A percentile compares a stretch with the other conserved stretches of the same genome.
phyloP scores from a whole-genome alignment of 768 basidiomycete genomes.

The Boletus coccyginus region DNA sequence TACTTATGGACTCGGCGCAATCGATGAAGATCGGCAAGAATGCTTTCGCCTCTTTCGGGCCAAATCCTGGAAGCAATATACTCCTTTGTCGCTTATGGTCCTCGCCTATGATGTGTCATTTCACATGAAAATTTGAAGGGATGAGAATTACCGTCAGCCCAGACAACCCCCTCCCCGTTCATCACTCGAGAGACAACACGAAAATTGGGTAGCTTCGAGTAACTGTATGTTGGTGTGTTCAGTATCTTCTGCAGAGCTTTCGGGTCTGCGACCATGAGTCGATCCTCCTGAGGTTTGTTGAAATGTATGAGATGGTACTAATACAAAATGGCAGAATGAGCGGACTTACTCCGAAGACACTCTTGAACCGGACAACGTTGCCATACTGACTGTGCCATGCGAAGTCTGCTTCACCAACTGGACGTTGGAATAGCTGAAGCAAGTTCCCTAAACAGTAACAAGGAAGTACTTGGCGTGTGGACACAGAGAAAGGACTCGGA shows the following conservation, averaged over 20 bases:
- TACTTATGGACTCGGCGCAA: slow-evolving; percentile 20
- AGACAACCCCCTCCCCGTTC: slow-evolving; percentile 35
- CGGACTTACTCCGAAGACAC: slow-evolving; percentile 19
- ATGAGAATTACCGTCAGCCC: slow-evolving; percentile 36
- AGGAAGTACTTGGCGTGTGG: slow-evolving; percentile 9
- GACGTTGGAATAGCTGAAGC: slow-evolving; percentile 22
- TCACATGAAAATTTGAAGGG: slow-evolving; percentile 2
- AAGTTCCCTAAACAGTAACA: slow-evolving; percentile 19
- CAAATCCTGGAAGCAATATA: slow-evolving; percentile 55
- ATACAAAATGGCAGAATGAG: neutral
- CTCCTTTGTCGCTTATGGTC: slow-evolving; percentile 52
- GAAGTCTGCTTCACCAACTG: slow-evolving; percentile 28
- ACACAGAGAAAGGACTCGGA: neutral
- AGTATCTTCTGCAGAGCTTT: slow-evolving; percentile 42
- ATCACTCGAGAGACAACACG: slow-evolving; percentile 7
- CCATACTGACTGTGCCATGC: slow-evolving; percentile 31
- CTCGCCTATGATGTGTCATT: slow-evolving; percentile 22
- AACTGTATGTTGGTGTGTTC: slow-evolving; percentile 41
- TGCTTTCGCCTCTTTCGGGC: slow-evolving; percentile 46
- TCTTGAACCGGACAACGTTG: slow-evolving; percentile 22
- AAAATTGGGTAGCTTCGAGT: slow-evolving; percentile 32
- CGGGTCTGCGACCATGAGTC: slow-evolving; percentile 44
- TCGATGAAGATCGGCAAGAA: slow-evolving; percentile 49
- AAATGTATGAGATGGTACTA: slow-evolving; percentile 4
- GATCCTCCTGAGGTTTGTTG: slow-evolving; percentile 36